phyloP scores from a whole-genome alignment of 805 yeast genomes.

The Kurtzmaniella cleridarum region DNA sequence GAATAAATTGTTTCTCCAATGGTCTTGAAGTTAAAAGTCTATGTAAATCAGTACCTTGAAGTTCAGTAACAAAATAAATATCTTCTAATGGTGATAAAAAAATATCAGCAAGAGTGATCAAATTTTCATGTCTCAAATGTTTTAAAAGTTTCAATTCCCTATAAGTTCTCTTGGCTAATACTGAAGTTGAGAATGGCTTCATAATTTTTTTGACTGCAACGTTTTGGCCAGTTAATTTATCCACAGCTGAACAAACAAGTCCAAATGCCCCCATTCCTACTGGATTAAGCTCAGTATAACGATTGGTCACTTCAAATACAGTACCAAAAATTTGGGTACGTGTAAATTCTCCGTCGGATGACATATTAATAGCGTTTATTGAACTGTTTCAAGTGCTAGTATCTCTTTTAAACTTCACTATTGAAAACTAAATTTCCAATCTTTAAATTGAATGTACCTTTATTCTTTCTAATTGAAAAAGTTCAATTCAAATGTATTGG shows the following conservation, averaged over 20 bases:
- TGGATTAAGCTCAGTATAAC: conserved; percentile 90
- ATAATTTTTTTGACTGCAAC: conserved; percentile 97
- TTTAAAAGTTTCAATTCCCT: conserved; percentile 91
- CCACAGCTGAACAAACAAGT: conserved; percentile 92
- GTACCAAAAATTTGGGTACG: conserved; percentile 94
- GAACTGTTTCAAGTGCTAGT: too few relatives aligned
- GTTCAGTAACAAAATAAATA: conserved; percentile 91
- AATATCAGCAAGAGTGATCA: conserved; percentile 88
- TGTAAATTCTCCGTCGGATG: conserved; percentile 42
- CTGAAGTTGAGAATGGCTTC: conserved; percentile 95
- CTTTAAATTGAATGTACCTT: too few relatives aligned
- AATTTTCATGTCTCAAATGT: conserved; percentile 90
- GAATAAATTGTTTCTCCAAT: conserved; percentile 91
- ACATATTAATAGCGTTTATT: conserved; percentile 16
- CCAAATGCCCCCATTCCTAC: conserved; percentile 99
- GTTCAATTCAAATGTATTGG: too few relatives aligned
- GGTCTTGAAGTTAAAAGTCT: conserved; percentile 89
- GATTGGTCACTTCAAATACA: conserved; percentile 83
- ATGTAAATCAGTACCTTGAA: conserved; percentile 95
- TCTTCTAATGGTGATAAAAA: conserved; percentile 93
- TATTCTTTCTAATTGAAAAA: too few relatives aligned
- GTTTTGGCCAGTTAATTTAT: conserved; percentile 81
- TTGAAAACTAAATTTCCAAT: too few relatives aligned
- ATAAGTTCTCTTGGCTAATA: conserved; percentile 92
- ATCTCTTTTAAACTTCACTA: too few relatives aligned